Evolutionary conservation across 192 early-diverging fungal genomes (phyloP), one percentile per base, ranked within the genome.

Genomic region (Coemansia umbellata): DNA sequence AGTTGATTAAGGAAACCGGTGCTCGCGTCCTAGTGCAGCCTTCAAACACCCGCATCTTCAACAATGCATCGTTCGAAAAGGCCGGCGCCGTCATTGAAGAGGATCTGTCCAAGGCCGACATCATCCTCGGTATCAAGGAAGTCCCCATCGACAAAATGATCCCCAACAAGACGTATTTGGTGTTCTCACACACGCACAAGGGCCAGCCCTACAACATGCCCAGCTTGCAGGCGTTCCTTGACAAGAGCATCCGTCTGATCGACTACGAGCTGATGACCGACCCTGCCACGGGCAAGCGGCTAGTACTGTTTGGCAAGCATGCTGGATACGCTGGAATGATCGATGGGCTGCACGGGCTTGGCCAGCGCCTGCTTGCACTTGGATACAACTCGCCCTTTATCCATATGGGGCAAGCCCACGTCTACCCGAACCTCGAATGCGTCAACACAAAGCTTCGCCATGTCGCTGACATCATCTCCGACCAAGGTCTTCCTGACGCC

Each of bases 161-260:
- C 7, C 82, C 84, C 4, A 75, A 89, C 66, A 97, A 97, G 78
- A 95, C 91, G 0, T 97, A 95, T 72, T 26, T 97, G 26, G 87
- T 91, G 69, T 98, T 98, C 53, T 95, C 93, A 42, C 96, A 98
- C 74, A 97, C 93, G 1, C 93, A 95, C 78, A 98, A 98, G 78
- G 96, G 94, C 31, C 94, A 95, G 49, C 31, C 47, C n/a, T 89
- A 94, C 69, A 95, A 95, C 71, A 93, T 95, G 91, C 84, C 85
- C 28, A 85, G 90, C 74, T 81, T 98, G 43, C 82, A 93, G 61
- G 71, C 80, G 36, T 81, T 95, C 36, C 76, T 98, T 31, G 92
- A 97, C 71, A 92, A 93, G 81, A 84, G 83, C 50, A 90, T 97
- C 56, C 85, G 89, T 7, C 70, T 98, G 39, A 90, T 97, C 37